Evolutionary conservation across 2,329 filamentous ascomycete genomes (phyloP), one percentile per base, ranked within the genome.

Genomic region (Rasamsonia emersonii): DNA sequence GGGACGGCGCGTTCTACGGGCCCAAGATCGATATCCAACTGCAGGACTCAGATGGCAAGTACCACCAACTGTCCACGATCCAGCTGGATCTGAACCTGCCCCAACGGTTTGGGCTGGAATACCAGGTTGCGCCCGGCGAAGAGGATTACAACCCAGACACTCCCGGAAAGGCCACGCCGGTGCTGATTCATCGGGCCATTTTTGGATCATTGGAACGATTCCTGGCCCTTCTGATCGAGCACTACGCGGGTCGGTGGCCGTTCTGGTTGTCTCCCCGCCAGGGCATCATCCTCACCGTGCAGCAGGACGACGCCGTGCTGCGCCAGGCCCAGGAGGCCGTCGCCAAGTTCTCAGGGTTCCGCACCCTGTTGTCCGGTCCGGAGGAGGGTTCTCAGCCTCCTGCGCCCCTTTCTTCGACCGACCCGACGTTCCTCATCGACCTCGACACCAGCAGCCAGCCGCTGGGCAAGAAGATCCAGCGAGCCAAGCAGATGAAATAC

Each of bases 1-100:
- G 84, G 8, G 86, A 93, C 38, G 86, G 86, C 9, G 86, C 86
- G 3, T 93, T 93, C 51, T 93, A 93, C 49, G 86, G 86, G 0
- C 86, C 86, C 18, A 93, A 93, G 62, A 93, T 93, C 42, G 86
- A 93, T 50, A 82, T 93, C 26, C 76, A 93, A 23, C 60, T 93
- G 27, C 75, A 73, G 39, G 86, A 93, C 51, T 79, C 80, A 1
- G 74, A 84, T 48, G 84, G 83, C 5, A 93, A 89, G 51, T 82
- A 86, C 48, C 86, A 93, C 51, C 86, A 93, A 53, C 84, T 86
- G 3, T 86, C 85, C 3, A 93, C 86, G 0, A 80, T 93, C 30
- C 86, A 93, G 62, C 73, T 93, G 17, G 86, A 93, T 54, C 93
- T 93, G 54, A 86, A 93, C 58, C 68, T 93, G 2, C 86, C 86